Evolutionary conservation across 2,329 filamentous ascomycete species (phyloP).

Genomic region (Calonectria montana): DNA sequence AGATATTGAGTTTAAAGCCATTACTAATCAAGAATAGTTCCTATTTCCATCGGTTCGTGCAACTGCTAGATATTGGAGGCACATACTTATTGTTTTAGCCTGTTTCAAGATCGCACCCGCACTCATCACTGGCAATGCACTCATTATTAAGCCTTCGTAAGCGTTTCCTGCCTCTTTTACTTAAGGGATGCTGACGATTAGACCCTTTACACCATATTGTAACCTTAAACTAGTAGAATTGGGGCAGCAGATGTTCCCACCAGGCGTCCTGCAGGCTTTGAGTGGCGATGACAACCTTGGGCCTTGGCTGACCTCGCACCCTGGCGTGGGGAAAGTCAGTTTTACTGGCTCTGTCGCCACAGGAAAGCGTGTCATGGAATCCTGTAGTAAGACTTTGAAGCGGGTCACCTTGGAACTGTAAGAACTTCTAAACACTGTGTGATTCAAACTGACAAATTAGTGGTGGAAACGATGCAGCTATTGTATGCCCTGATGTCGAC

Average conservation of each 20-base stretch:
- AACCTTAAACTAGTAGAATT: constrained; percentile 68
- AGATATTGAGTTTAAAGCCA: neutral
- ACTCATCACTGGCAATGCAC: neutral
- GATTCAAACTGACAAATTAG: neutral
- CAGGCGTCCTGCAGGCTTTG: constrained; percentile 69
- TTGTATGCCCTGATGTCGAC: neutral
- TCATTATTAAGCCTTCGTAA: neutral
- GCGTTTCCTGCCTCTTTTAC: neutral
- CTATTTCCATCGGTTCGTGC: neutral
- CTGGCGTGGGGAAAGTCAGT: constrained; percentile 68
- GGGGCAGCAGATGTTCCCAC: constrained; percentile 65
- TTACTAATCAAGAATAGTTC: neutral
- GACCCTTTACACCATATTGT: constrained; percentile 63
- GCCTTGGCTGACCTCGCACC: constrained; percentile 66
- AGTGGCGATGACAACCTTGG: constrained; percentile 71
- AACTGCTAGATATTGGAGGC: too few relatives aligned
- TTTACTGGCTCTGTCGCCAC: constrained; percentile 72
- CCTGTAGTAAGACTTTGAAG: neutral
- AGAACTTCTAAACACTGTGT: neutral
- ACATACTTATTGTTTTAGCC: neutral
- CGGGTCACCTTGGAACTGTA: neutral
- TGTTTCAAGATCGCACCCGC: neutral
- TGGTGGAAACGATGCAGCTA: neutral
- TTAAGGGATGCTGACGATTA: neutral
- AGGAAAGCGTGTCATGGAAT: constrained; percentile 68